Base-by-base conservation (phyloP, 23 red algal genomes). In the Agarophyton chilense region DNA sequence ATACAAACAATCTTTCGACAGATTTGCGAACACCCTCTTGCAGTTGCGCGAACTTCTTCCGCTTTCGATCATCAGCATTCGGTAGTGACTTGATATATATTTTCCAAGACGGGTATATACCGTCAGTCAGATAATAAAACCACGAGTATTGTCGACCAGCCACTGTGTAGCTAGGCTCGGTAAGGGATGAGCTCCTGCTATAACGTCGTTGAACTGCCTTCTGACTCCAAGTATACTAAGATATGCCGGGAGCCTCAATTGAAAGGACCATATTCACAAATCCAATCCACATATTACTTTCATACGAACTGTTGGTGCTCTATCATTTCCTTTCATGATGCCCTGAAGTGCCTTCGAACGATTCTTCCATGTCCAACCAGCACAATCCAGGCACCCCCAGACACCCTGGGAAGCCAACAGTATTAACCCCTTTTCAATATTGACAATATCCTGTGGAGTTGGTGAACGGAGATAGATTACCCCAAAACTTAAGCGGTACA, bases 111-210 rank as follows among this genome's bases (percentile, higher is more conserved):
- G 84, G 84, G 45, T 89, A 89, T 18, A 89, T 89, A 10, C 84
- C 84, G 63, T 89, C 84, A 0, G 66, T 25, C 26, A 77, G 43
- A 77, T 77, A 89, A 39, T 77, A 89, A 31, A 80, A 40, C 29
- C 49, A 77, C 40, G 36, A 64, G 45, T 78, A 89, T 21, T 77
- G 31, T 39, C 22, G 24, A 12, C 46, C 22, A 41, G 0, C 49
- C 0, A 78, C 38, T 31, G 53, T 77, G 41, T 53, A 34, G 29
- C 18, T 8, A 13, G 63, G 62, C n/a, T 42, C 28, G 84, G 16
- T 46, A 3, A 70, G 84, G 84, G 47, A 26, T 18, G 78, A 19
- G 26, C n/a, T 6, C 84, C 66, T 38, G 39, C 39, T 18, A 10
- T 46, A 2, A 89, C 1, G 50, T 41, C 22, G 33, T 32, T 36